Conservation (phyloP, 306 rosid species). For the Vicia villosa region DNA sequence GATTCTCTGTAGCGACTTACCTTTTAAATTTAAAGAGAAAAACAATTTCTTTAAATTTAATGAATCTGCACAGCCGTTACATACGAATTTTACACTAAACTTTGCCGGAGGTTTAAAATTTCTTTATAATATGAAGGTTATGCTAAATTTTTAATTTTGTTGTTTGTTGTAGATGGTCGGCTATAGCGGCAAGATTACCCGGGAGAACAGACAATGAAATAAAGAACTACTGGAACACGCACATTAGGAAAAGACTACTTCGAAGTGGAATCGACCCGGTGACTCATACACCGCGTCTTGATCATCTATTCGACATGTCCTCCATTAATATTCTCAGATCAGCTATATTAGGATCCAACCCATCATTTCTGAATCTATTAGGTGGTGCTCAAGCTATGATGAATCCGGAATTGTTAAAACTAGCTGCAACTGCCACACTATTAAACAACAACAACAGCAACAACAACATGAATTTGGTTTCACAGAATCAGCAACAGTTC, state of each 20-base stretch:
- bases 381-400: conserved; percentile 59
- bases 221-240: conserved; percentile 95
- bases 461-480: conserved; percentile 38
- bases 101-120: neutral
- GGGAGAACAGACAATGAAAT: conserved; percentile 96
- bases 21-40: neutral
- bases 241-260: conserved; percentile 77
- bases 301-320: conserved; percentile 77
- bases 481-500: conserved; percentile 49
- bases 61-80: neutral
- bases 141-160: neutral
- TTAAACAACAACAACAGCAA: conserved; percentile 47
- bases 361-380: conserved; percentile 60
- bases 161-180: conserved; percentile 71
- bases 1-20: neutral
- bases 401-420: conserved; percentile 64
- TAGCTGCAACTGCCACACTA: conserved; percentile 53
- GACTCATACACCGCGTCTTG: conserved; percentile 87
- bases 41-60: neutral
- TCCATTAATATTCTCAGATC: conserved; percentile 49
- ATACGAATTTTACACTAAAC: neutral
- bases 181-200: conserved; percentile 82
- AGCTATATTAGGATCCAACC: conserved; percentile 45
- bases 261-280: conserved; percentile 86
- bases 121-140: neutral